A percentile compares a stretch with the other conserved stretches of the same genome.
phyloP scores from a whole-genome alignment of 2,329 filamentous ascomycete genomes.

The Ophiobolus disseminans region DNA sequence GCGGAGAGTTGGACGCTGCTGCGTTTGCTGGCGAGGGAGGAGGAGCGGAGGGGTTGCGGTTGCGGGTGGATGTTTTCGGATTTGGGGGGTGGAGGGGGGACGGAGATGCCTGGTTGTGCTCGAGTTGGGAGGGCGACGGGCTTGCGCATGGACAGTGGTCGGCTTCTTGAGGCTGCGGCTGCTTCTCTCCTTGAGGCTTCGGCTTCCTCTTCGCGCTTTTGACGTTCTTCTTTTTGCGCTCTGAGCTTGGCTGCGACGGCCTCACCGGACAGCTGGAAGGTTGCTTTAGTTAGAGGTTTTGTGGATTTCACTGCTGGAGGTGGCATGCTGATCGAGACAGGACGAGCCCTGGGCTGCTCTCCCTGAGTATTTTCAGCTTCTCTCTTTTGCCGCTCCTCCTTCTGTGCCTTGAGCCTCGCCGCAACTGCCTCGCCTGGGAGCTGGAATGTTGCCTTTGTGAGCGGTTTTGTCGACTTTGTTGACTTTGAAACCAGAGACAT shows the following conservation, averaged over 20 bases:
- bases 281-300: conserved; percentile 59
- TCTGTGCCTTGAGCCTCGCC: conserved; percentile 42
- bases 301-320: conserved; percentile 54
- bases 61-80: conserved; percentile 3
- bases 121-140: conserved; percentile 57
- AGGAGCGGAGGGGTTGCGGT: conserved; percentile 20
- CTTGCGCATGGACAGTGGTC: conserved; percentile 50
- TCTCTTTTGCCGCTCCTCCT: conserved; percentile 44
- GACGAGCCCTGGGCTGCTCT: conserved; percentile 10
- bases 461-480: conserved; percentile 58
- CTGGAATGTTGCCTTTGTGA: conserved; percentile 59
- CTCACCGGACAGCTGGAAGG: conserved; percentile 62
- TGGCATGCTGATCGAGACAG: conserved; percentile 51
- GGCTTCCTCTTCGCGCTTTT: conserved; percentile 42
- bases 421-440: conserved; percentile 62
- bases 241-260: conserved; percentile 52
- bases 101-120: conserved; percentile 37
- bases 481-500: conserved; percentile 59
- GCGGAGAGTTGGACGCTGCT: conserved; percentile 28
- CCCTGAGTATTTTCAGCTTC: conserved; percentile 23
- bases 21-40: conserved; percentile 30
- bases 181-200: conserved; percentile 50
- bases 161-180: conserved; percentile 32
- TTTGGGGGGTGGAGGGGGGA: conserved; percentile 17
- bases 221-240: conserved; percentile 42